Percentiles rank a stretch among this genome's conserved stretches.
Evolutionary conservation across 306 rosid genomes (phyloP).

Genomic region (Mimosa bimucronata): DNA sequence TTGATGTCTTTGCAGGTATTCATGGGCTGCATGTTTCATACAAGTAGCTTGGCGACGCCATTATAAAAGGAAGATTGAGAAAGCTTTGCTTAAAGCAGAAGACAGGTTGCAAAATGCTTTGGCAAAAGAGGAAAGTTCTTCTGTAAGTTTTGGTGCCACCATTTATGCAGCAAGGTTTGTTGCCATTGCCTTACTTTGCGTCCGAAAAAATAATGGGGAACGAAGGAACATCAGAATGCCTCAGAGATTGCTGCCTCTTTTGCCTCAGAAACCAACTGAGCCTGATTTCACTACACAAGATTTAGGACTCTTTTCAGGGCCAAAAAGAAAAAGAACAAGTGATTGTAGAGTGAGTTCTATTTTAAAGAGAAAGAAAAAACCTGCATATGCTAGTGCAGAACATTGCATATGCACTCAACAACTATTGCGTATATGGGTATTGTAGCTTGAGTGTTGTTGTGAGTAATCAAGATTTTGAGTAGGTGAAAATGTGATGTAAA

Average conservation of each 20-base stretch:
- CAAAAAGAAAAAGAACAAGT: background rate
- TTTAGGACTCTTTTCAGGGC: background rate
- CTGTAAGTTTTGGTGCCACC: conserved; percentile 62
- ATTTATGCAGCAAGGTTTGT: conserved; percentile 66
- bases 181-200: conserved; percentile 37
- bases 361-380: background rate
- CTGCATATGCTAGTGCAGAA: background rate
- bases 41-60: conserved; percentile 78
- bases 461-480: too few species aligned
- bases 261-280: conserved; percentile 74
- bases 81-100: conserved; percentile 53
- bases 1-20: conserved; percentile 36
- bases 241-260: conserved; percentile 45
- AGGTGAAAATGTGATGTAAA: background rate
- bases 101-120: conserved; percentile 44
- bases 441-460: background rate
- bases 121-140: conserved; percentile 39
- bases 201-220: conserved; percentile 41
- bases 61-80: conserved; percentile 57
- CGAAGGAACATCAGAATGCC: conserved; percentile 30
- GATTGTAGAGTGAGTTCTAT: background rate
- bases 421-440: too few species aligned
- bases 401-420: too few species aligned
- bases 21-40: conserved; percentile 70
- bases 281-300: conserved; percentile 59